These are phyloP conservation scores for Platismatia glauca DNA, from an alignment of 495 filamentous ascomycete genomes.

Conservation along the genomic window DNA sequence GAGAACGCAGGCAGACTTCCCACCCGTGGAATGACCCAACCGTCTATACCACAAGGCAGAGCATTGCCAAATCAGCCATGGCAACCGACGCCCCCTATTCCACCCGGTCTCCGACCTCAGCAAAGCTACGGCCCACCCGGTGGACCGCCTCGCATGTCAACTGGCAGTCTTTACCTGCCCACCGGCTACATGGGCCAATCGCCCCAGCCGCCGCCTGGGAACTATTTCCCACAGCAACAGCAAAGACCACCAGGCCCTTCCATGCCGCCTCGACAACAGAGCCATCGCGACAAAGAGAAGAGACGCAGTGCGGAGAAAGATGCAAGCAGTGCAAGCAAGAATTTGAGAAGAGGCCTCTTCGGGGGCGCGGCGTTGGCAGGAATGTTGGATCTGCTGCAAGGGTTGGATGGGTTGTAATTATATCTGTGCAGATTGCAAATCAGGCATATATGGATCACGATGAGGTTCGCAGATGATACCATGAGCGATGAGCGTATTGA, in stretches of 20 bases:
- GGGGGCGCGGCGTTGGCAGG: slow-evolving; percentile 39
- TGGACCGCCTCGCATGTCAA: slow-evolving; percentile 12
- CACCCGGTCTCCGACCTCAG: slow-evolving; percentile 9
- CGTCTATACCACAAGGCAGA: slow-evolving; percentile 9
- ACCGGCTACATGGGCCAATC: slow-evolving; percentile 11
- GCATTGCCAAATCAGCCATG: slow-evolving; percentile 9
- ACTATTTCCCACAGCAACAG: slow-evolving; percentile 22
- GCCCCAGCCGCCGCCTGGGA: slow-evolving; percentile 13
- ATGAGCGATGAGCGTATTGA: background rate
- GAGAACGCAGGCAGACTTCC: slow-evolving; percentile 8
- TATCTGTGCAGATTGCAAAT: background rate
- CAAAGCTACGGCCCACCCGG: background rate
- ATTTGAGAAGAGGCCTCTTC: slow-evolving; percentile 33
- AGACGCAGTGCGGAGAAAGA: slow-evolving; percentile 15
- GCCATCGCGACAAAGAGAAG: slow-evolving; percentile 15
- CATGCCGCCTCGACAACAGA: slow-evolving; percentile 20
- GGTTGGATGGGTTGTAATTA: slow-evolving; percentile 27
- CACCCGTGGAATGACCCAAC: background rate
- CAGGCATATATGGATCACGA: background rate
- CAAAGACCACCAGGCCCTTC: slow-evolving; percentile 13
- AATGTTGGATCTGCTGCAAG: slow-evolving; percentile 38
- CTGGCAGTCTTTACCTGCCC: slow-evolving; percentile 11
- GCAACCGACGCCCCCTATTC: slow-evolving; percentile 6
- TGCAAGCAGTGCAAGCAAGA: slow-evolving; percentile 26
- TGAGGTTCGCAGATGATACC: background rate